Evolutionary conservation across 2,329 filamentous ascomycete species (phyloP).

Genomic region (Tolypocladium tundrense): DNA sequence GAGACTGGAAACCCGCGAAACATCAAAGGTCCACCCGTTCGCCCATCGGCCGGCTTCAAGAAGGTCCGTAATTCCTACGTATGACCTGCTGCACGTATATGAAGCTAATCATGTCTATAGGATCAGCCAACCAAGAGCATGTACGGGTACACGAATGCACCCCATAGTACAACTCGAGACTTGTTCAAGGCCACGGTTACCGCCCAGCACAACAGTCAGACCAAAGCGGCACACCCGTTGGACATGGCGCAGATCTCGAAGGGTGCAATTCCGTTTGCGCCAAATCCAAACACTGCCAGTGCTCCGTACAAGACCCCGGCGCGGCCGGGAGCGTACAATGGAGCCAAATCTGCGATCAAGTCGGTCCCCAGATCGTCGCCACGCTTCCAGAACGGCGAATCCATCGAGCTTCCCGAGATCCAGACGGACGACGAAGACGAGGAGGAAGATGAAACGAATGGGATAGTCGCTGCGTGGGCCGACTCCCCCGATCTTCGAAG

Average conservation of each 20-base stretch:
- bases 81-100: neutral
- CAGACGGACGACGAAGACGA: conserved; percentile 90
- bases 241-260: conserved; percentile 85
- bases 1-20: conserved; percentile 45
- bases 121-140: conserved; percentile 50
- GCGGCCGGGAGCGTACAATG: conserved; percentile 33
- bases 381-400: conserved; percentile 78
- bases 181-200: conserved; percentile 58
- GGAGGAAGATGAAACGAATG: conserved; percentile 53
- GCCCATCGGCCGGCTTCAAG: conserved; percentile 60
- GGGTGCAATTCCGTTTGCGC: conserved; percentile 81
- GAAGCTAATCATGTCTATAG: conserved; percentile 31
- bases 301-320: conserved; percentile 61
- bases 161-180: conserved; percentile 41
- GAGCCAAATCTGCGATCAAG: conserved; percentile 48
- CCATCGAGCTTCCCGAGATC: conserved; percentile 88
- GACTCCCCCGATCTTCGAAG: conserved; percentile 73
- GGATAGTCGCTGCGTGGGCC: conserved; percentile 67
- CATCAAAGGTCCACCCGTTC: conserved; percentile 74
- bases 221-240: conserved; percentile 56
- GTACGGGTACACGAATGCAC: conserved; percentile 52
- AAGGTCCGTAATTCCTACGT: conserved; percentile 43
- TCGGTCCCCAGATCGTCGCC: conserved; percentile 61
- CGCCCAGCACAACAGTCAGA: conserved; percentile 55
- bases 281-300: conserved; percentile 48